Conservation (phyloP, 306 rosid genomes). For the Malus orientalis region DNA sequence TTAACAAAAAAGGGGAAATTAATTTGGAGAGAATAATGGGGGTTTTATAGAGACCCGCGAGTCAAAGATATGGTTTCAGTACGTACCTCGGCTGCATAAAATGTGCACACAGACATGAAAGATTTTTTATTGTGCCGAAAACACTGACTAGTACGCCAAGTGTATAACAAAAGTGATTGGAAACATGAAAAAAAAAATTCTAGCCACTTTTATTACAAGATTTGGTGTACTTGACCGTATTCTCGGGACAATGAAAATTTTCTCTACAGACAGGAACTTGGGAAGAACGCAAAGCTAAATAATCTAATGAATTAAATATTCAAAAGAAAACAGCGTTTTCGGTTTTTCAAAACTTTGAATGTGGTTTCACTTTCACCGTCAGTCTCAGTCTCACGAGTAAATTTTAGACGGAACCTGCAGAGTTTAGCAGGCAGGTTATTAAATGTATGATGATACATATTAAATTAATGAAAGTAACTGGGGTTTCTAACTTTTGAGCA, state of each 20-base stretch:
- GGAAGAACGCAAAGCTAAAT: slow-evolving; percentile 27
- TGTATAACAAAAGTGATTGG: too few species aligned
- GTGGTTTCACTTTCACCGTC: neutral
- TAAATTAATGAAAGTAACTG: neutral
- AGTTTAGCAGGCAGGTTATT: neutral
- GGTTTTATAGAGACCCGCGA: slow-evolving; percentile 43
- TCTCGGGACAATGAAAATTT: neutral
- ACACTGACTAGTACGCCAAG: rapidly evolving
- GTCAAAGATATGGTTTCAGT: slow-evolving; percentile 57
- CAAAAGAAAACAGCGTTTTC: slow-evolving; percentile 1
- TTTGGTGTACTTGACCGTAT: too few species aligned
- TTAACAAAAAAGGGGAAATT: slow-evolving; percentile 30
- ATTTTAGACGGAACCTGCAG: neutral
- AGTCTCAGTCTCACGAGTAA: neutral
- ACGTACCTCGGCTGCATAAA: slow-evolving; percentile 10
- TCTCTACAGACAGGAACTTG: slow-evolving; percentile 18
- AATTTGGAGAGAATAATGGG: slow-evolving; percentile 14
- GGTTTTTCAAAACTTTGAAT: slow-evolving; percentile 27
- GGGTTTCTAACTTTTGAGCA: neutral
- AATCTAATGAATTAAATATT: neutral
- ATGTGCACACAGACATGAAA: too few species aligned
- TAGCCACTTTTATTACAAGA: too few species aligned
- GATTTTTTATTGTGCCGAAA: too few species aligned
- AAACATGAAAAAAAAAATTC: too few species aligned
- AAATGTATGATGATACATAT: neutral